These are phyloP conservation scores for Pilatotrama ljubarskyi DNA, from an alignment of 768 basidiomycete species.

Conservation along the genomic window DNA sequence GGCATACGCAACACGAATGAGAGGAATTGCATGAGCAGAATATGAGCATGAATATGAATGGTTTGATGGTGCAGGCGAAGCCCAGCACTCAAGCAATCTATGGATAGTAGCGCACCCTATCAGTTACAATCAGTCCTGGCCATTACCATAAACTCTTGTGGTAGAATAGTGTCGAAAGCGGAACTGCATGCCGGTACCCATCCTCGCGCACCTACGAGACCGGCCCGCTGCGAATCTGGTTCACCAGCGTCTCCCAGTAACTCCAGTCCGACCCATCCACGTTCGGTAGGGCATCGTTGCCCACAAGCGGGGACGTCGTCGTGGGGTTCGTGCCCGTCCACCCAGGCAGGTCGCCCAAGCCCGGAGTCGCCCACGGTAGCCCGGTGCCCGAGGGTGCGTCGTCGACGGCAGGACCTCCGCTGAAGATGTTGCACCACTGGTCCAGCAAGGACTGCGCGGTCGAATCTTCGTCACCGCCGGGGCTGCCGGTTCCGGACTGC, in stretches of 20 bases:
- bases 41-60: background rate
- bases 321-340: constrained; percentile 46
- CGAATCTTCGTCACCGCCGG: constrained; percentile 65
- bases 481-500: constrained; percentile 68
- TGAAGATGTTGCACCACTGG: constrained; percentile 84
- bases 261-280: constrained; percentile 70
- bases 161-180: background rate
- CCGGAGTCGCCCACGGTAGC: constrained; percentile 62
- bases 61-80: too few relatives aligned
- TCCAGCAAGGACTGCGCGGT: constrained; percentile 78
- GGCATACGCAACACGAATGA: too few relatives aligned
- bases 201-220: constrained; percentile 14
- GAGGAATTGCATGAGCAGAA: background rate
- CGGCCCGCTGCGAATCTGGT: constrained; percentile 43
- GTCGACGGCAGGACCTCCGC: constrained; percentile 54
- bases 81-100: too few relatives aligned
- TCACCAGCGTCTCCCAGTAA: constrained; percentile 83
- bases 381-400: constrained; percentile 26
- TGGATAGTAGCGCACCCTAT: too few relatives aligned
- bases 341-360: constrained; percentile 55
- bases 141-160: background rate
- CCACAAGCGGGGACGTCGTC: constrained; percentile 35
- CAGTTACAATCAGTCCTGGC: too few relatives aligned
- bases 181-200: background rate
- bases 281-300: constrained; percentile 48